These are phyloP conservation scores for Trichoderma orchidacearum DNA, from an alignment of 495 filamentous ascomycete species.

Conservation along the genomic window DNA sequence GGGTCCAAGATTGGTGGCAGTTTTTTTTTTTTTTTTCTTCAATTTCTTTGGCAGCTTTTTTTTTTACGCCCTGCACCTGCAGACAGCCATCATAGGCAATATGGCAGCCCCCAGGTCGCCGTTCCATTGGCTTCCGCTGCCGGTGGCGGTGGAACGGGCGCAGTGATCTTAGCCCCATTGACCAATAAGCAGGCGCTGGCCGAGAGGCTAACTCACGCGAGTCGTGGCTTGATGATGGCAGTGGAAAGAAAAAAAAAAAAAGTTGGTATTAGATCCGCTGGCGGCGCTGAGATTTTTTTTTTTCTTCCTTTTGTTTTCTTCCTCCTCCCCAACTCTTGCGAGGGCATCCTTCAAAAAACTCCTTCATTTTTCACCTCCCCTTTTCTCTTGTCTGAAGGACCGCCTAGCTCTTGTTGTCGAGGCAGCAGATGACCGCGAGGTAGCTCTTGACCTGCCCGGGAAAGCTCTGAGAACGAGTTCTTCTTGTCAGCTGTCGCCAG, in stretches of 20 bases:
- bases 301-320: neutral
- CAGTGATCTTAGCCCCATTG: neutral
- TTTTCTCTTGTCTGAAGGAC: neutral
- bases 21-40: too few relatives aligned
- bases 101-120: neutral
- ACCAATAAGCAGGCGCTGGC: neutral
- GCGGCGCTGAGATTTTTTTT: neutral
- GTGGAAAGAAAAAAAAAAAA: neutral
- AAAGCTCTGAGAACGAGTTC: slow-evolving; percentile 1
- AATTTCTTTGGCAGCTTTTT: too few relatives aligned
- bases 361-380: neutral
- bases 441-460: neutral
- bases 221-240: neutral
- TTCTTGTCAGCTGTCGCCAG: neutral
- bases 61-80: too few relatives aligned
- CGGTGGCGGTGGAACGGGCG: neutral
- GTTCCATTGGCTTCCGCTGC: neutral
- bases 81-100: neutral
- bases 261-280: neutral
- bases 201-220: neutral
- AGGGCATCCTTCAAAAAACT: neutral
- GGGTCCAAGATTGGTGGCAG: too few relatives aligned
- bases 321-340: neutral
- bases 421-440: neutral
- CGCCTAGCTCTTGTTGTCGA: neutral